These are phyloP conservation scores for Salmacisia buchloeana DNA, from an alignment of 1,284 basidiomycete genomes.

Conservation along the genomic window DNA sequence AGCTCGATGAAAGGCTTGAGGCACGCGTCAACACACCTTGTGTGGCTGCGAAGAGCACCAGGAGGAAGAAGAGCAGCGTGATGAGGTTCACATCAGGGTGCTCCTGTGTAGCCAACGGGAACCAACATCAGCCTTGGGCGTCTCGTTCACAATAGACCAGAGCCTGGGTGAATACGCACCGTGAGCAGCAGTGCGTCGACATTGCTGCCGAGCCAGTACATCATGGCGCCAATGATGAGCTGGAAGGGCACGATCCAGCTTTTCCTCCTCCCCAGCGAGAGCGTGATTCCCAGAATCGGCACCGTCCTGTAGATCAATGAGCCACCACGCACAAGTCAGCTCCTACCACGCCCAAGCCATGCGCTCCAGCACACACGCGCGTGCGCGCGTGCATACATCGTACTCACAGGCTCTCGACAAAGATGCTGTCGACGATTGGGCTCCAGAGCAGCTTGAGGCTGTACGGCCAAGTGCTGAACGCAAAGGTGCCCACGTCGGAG, in stretches of 20 bases:
- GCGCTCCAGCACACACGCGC: no score
- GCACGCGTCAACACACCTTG: no score
- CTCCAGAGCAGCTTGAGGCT: constrained; percentile 96
- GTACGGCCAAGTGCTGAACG: constrained; percentile 91
- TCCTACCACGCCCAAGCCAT: no score
- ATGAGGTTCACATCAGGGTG: constrained; percentile 72
- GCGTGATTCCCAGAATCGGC: constrained; percentile 9
- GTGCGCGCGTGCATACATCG: not conserved
- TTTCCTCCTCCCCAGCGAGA: constrained; percentile 74
- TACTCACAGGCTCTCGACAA: constrained; percentile 58
- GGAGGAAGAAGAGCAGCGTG: constrained; percentile 78
- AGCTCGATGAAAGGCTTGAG: no score
- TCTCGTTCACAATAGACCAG: not conserved
- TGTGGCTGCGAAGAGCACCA: constrained; percentile 93
- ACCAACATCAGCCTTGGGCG: not conserved
- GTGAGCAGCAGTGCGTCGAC: constrained; percentile 74
- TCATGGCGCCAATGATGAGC: constrained; percentile 74
- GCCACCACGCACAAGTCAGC: no score
- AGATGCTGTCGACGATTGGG: constrained; percentile 91
- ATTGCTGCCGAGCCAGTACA: constrained; percentile 79
- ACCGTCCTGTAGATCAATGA: not conserved
- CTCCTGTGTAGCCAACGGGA: constrained; percentile 57
- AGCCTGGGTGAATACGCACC: constrained; percentile 56
- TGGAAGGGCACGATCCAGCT: constrained; percentile 99
- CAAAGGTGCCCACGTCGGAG: constrained; percentile 91